Conservation (phyloP, 495 filamentous ascomycete species). For the Rusavskia elegans region DNA sequence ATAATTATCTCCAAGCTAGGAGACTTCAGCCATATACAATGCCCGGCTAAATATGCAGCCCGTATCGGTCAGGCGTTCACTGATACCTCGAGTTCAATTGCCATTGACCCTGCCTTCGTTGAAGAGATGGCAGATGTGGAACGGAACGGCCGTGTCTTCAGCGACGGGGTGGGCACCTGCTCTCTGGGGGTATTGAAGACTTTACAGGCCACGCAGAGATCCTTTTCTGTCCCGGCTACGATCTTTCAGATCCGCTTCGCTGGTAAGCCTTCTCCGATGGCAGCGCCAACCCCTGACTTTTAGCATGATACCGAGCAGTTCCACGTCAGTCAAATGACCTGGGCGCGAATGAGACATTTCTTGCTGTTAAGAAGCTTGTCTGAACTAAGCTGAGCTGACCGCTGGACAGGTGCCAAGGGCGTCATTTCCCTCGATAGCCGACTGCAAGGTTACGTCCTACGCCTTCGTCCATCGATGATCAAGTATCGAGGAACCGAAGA, state of each 20-base stretch:
- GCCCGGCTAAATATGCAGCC: constrained; percentile 56
- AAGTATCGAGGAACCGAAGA: constrained; percentile 45
- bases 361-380: too few species aligned
- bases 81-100: constrained; percentile 40
- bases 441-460: constrained; percentile 33
- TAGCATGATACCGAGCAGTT: too few species aligned
- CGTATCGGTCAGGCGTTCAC: constrained; percentile 70
- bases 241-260: constrained; percentile 55
- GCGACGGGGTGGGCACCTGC: constrained; percentile 59
- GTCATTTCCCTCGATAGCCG: constrained; percentile 47
- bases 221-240: constrained; percentile 25
- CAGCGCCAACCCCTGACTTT: too few species aligned
- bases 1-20: constrained; percentile 44
- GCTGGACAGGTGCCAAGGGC: constrained; percentile 42
- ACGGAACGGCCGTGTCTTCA: constrained; percentile 37
- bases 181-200: constrained; percentile 34
- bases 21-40: constrained; percentile 42
- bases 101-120: constrained; percentile 13
- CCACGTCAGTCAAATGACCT: too few species aligned
- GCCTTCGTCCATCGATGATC: constrained; percentile 52
- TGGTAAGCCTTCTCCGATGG: constrained; percentile 27
- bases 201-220: constrained; percentile 15
- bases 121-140: constrained; percentile 25
- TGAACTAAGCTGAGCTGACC: too few species aligned
- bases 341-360: too few species aligned